A percentile compares a stretch with the other conserved stretches of the same genome.
These are phyloP conservation scores for Trametes coccinea DNA, from an alignment of 768 basidiomycete genomes.

Conservation along the genomic window DNA sequence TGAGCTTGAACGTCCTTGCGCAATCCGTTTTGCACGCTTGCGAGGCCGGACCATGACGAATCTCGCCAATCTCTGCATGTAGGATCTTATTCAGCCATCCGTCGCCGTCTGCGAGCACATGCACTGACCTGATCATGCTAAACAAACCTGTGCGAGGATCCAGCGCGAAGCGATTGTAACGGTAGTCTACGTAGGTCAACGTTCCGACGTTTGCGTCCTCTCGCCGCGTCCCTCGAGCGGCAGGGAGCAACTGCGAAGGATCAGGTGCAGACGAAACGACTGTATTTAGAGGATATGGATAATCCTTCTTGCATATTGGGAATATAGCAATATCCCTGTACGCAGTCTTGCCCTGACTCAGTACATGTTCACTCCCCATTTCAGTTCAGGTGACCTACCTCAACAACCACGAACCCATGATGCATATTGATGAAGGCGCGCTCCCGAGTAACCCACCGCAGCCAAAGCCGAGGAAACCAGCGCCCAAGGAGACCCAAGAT, in stretches of 20 bases:
- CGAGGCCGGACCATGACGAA: constrained; percentile 63
- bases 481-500: constrained; percentile 78
- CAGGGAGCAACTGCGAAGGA: constrained; percentile 17
- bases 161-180: constrained; percentile 87
- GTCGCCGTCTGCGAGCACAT: not conserved
- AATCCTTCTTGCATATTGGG: constrained; percentile 63
- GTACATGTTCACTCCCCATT: constrained; percentile 12
- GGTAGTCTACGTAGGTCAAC: constrained; percentile 81
- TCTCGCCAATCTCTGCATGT: constrained; percentile 85
- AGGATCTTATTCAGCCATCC: not conserved
- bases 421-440: constrained; percentile 74
- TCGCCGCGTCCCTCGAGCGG: constrained; percentile 23
- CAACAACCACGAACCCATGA: constrained; percentile 81
- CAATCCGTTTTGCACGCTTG: constrained; percentile 66
- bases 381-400: constrained; percentile 53
- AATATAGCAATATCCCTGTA: constrained; percentile 81
- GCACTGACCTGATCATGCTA: constrained; percentile 68
- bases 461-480: constrained; percentile 93
- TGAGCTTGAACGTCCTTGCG: constrained; percentile 55
- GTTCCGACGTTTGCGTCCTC: constrained; percentile 42
- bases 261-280: constrained; percentile 57
- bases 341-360: constrained; percentile 59
- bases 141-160: constrained; percentile 86
- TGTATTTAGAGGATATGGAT: constrained; percentile 78
- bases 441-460: constrained; percentile 81